These are phyloP conservation scores for Drosera capensis DNA, from an alignment of 148 eudicot species.

Conservation along the genomic window DNA sequence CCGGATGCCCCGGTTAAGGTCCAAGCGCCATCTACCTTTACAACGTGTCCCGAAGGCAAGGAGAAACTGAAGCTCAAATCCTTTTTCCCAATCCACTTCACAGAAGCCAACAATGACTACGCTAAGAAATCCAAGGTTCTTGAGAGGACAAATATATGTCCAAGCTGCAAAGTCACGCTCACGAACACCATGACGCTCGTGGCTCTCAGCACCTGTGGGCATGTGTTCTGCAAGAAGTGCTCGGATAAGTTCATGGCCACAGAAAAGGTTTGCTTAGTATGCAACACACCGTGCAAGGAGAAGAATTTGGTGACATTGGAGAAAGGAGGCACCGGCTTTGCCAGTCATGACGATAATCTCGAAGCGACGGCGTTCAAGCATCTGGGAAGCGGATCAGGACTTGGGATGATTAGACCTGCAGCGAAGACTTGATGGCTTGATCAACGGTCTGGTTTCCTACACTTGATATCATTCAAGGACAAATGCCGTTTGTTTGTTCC, in stretches of 20 bases:
- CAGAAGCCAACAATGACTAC: constrained; percentile 34
- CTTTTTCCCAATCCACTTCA: constrained; percentile 55
- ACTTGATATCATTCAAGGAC: constrained; percentile 1
- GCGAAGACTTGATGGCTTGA: constrained; percentile 72
- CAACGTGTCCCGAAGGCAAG: constrained; percentile 77
- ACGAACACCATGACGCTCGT: constrained; percentile 70
- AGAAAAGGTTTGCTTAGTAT: constrained; percentile 81
- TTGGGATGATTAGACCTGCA: constrained; percentile 87
- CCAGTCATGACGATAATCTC: constrained; percentile 70
- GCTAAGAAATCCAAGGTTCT: constrained; percentile 14
- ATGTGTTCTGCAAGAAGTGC: constrained; percentile 85
- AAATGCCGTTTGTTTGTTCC: too few species aligned
- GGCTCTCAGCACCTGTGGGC: constrained; percentile 74
- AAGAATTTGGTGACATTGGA: constrained; percentile 51
- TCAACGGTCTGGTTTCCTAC: too few species aligned
- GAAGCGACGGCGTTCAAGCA: constrained; percentile 86
- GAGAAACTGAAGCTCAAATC: constrained; percentile 71
- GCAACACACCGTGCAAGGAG: constrained; percentile 75
- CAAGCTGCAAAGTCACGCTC: constrained; percentile 82
- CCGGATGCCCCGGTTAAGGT: constrained; percentile 74
- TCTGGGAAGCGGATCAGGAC: constrained; percentile 76
- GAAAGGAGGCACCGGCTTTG: constrained; percentile 92
- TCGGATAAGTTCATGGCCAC: constrained; percentile 63
- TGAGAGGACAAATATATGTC: constrained; percentile 63
- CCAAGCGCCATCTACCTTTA: constrained; percentile 48